These are phyloP conservation scores for Pholiota conissans DNA, from an alignment of 768 basidiomycete genomes.

Conservation along the genomic window DNA sequence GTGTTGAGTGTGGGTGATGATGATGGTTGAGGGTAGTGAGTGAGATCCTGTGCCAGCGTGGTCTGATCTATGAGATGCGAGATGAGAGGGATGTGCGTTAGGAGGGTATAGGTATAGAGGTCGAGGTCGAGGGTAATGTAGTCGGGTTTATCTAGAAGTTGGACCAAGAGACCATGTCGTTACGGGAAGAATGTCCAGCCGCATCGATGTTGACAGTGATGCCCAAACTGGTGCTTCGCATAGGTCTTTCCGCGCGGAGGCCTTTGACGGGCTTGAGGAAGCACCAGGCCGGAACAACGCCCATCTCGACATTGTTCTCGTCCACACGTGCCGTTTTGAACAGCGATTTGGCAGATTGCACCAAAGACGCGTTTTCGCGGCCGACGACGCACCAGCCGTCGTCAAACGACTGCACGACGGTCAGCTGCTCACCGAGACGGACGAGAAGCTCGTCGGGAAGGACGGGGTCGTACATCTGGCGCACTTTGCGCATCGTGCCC, in stretches of 20 bases:
- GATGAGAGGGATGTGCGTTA: neutral
- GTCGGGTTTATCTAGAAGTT: constrained; percentile 47
- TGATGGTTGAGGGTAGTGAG: neutral
- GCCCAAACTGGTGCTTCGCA: constrained; percentile 63
- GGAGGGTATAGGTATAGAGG: neutral
- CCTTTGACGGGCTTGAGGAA: constrained; percentile 67
- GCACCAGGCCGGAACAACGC: constrained; percentile 76
- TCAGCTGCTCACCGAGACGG: constrained; percentile 56
- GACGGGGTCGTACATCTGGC: constrained; percentile 65
- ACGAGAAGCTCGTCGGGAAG: constrained; percentile 72
- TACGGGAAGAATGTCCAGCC: constrained; percentile 37
- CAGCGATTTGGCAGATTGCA: constrained; percentile 35
- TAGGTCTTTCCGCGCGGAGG: constrained; percentile 59
- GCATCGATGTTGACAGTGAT: constrained; percentile 56
- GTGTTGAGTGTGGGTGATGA: constrained; percentile 23
- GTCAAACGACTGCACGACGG: constrained; percentile 65
- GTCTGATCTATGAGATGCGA: neutral
- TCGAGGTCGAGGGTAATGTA: neutral
- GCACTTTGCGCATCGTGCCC: constrained; percentile 51
- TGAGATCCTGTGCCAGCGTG: neutral
- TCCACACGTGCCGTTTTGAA: constrained; percentile 32
- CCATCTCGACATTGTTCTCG: constrained; percentile 56
- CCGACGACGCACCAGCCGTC: constrained; percentile 83
- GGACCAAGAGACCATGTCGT: constrained; percentile 69
- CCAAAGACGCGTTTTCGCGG: constrained; percentile 40